Evolutionary conservation across 2,329 filamentous ascomycete genomes (phyloP).

Genomic region (Colletotrichum eleusines): DNA sequence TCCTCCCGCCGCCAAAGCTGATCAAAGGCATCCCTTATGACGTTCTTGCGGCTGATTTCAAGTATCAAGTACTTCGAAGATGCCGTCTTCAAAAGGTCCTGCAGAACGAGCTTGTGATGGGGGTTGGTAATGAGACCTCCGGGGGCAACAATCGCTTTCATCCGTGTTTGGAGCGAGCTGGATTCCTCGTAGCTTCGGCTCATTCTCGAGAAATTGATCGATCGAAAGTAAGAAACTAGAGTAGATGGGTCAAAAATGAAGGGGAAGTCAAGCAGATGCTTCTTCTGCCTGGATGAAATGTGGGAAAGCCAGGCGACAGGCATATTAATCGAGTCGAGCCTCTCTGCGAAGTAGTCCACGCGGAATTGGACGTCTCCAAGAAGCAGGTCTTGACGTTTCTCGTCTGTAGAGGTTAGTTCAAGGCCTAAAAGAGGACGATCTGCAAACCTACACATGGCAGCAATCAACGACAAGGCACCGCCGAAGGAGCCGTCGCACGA

Average conservation of each 20-base stretch:
- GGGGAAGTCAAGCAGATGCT: slow-evolving; percentile 83
- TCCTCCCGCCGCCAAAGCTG: slow-evolving; percentile 90
- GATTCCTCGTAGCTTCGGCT: slow-evolving; percentile 81
- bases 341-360: slow-evolving; percentile 80
- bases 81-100: slow-evolving; percentile 73
- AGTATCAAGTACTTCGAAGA: slow-evolving; percentile 79
- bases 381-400: slow-evolving; percentile 72
- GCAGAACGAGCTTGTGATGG: slow-evolving; percentile 71
- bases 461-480: slow-evolving; percentile 80
- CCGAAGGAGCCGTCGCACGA: slow-evolving; percentile 78
- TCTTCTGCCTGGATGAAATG: slow-evolving; percentile 68
- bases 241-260: slow-evolving; percentile 82
- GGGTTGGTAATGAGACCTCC: slow-evolving; percentile 67
- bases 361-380: slow-evolving; percentile 78
- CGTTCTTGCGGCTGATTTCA: slow-evolving; percentile 73
- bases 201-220: slow-evolving; percentile 91
- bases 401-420: slow-evolving; percentile 58
- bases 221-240: slow-evolving; percentile 85
- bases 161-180: slow-evolving; percentile 66
- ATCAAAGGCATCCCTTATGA: slow-evolving; percentile 82
- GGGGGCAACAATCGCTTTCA: slow-evolving; percentile 67
- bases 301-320: slow-evolving; percentile 78
- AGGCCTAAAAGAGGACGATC: background rate
- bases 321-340: slow-evolving; percentile 80
- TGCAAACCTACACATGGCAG: slow-evolving; percentile 74